phyloP scores from a whole-genome alignment of 2,329 filamentous ascomycete genomes.

The Ceratocystis cubensis region DNA sequence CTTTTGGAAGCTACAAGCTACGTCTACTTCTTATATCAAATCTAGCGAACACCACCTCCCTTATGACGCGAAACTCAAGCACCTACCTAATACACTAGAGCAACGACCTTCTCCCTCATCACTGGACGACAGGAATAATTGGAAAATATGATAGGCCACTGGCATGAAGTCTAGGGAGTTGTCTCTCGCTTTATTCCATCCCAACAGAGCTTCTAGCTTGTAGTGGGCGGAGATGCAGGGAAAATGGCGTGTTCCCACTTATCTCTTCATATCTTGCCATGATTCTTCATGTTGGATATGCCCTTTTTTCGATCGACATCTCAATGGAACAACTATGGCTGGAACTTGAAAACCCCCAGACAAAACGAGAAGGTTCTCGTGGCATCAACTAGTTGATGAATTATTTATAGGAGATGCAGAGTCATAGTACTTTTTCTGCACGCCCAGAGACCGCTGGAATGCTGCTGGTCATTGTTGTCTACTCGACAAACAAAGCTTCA shows the following conservation, averaged over 20 bases:
- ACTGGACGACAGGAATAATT: not conserved
- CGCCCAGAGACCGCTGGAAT: slow-evolving; percentile 2
- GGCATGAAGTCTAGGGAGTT: slow-evolving; percentile 5
- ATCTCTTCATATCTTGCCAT: not conserved
- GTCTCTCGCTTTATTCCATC: not conserved
- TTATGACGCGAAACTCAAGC: not conserved
- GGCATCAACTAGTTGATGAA: not conserved
- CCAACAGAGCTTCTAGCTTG: not conserved
- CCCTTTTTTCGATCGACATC: slow-evolving; percentile 8
- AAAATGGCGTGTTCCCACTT: not conserved
- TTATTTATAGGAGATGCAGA: not conserved
- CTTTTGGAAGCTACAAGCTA: not conserved
- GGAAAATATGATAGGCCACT: not conserved
- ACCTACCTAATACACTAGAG: not conserved
- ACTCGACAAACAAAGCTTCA: not conserved
- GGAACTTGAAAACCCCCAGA: not conserved
- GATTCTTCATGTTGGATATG: not conserved
- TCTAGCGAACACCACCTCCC: not conserved
- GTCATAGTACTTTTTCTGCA: not conserved
- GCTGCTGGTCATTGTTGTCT: not conserved
- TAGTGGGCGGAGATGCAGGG: not conserved
- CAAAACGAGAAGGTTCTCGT: not conserved
- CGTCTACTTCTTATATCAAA: not conserved
- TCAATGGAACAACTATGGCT: not conserved
- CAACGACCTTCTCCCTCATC: not conserved